Percentiles rank a stretch among this genome's conserved stretches.
Evolutionary conservation across 2,329 filamentous ascomycete genomes (phyloP).

Genomic region (Cordyceps fumosorosea): DNA sequence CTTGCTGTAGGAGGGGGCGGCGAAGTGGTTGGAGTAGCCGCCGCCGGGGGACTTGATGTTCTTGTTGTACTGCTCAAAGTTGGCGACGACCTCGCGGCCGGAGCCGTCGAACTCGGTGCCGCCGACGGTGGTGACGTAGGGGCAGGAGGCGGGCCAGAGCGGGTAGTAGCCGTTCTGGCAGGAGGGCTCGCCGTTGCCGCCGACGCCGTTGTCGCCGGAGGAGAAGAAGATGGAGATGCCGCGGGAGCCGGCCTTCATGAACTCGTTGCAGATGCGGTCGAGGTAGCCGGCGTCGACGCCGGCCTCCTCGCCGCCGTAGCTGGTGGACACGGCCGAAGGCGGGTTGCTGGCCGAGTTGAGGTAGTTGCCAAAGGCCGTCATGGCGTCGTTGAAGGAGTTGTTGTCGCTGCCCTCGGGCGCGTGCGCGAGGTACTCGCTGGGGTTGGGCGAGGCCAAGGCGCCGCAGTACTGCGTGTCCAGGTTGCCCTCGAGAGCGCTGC

Average conservation of each 20-base stretch:
- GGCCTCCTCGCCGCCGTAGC: slow-evolving; percentile 44
- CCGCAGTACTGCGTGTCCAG: slow-evolving; percentile 15
- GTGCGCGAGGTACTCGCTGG: slow-evolving; percentile 12
- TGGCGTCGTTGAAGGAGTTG: slow-evolving; percentile 8
- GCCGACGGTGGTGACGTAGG: slow-evolving; percentile 45
- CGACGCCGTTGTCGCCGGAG: slow-evolving; percentile 20
- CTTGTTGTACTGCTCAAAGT: slow-evolving; percentile 6
- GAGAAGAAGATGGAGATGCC: slow-evolving; percentile 45
- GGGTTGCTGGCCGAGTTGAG: slow-evolving; percentile 14
- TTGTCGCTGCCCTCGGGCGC: slow-evolving; percentile 3
- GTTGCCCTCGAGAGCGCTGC: slow-evolving; percentile 15
- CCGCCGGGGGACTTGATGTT: slow-evolving; percentile 4
- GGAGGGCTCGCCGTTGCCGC: slow-evolving; percentile 18
- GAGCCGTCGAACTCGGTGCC: slow-evolving; percentile 30
- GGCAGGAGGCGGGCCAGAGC: slow-evolving; percentile 35
- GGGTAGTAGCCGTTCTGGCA: slow-evolving; percentile 23
- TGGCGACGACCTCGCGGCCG: slow-evolving; percentile 7
- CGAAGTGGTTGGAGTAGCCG: slow-evolving; percentile 11
- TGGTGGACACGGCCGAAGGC: slow-evolving; percentile 41
- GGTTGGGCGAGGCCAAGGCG: slow-evolving; percentile 13
- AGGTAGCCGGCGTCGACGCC: slow-evolving; percentile 21
- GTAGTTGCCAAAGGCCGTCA: slow-evolving; percentile 12
- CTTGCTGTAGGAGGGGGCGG: slow-evolving; percentile 9
- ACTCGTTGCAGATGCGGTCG: slow-evolving; percentile 46
- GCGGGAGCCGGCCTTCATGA: slow-evolving; percentile 47